Conservation (phyloP, 257 asterid species). For the Nicotiana tabacum region DNA sequence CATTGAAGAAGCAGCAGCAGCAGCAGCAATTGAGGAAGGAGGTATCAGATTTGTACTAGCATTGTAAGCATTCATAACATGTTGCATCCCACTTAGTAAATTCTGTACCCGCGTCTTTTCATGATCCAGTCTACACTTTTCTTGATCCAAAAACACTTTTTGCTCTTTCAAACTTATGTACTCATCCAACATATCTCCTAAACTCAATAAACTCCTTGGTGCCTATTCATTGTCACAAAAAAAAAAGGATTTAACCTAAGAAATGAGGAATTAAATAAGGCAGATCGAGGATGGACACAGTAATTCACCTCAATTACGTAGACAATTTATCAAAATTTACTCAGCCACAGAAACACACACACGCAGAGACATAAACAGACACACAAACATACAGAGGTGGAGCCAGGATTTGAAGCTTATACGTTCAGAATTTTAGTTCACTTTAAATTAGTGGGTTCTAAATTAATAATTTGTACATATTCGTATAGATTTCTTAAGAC, state of each 20-base stretch:
- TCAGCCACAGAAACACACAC: too few relatives aligned
- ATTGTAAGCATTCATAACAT: conserved; percentile 64
- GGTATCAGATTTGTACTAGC: conserved; percentile 28
- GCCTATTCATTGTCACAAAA: conserved; percentile 33
- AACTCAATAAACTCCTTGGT: conserved; percentile 76
- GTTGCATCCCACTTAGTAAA: conserved; percentile 74
- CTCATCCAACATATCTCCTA: conserved; percentile 80
- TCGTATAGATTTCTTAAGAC: too few relatives aligned
- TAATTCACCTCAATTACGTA: neutral
- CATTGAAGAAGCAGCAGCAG: neutral
- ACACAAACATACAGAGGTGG: too few relatives aligned
- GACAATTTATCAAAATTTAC: neutral
- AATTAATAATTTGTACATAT: too few relatives aligned
- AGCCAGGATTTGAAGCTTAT: too few relatives aligned
- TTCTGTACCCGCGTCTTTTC: conserved; percentile 64
- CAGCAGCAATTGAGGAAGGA: conserved; percentile 24
- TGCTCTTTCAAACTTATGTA: conserved; percentile 78
- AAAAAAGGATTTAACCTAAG: neutral
- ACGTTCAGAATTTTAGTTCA: too few relatives aligned
- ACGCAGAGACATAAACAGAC: too few relatives aligned
- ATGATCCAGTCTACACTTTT: conserved; percentile 62
- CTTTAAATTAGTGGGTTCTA: too few relatives aligned
- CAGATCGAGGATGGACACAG: neutral
- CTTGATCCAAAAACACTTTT: conserved; percentile 68
- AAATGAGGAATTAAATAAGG: neutral